Evolutionary conservation across 352 stramenopile genomes (phyloP).

Genomic region (Globisporangium barbulae): DNA sequence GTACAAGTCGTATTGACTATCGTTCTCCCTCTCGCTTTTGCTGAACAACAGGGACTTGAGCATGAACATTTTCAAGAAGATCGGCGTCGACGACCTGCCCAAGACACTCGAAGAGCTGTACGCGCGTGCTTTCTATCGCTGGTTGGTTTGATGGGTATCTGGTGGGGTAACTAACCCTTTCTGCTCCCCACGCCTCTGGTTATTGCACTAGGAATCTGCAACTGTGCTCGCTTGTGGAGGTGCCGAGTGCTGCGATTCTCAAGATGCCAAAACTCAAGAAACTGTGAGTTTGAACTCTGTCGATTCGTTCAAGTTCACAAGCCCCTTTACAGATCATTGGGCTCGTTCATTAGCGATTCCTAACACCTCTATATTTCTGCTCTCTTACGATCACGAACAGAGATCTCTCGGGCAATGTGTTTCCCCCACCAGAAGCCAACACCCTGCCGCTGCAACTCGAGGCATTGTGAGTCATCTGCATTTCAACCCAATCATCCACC

Average conservation of each 20-base stretch:
- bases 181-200: constrained; percentile 4
- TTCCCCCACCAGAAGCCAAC: constrained; percentile 14
- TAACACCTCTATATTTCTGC: neutral
- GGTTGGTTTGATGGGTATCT: neutral
- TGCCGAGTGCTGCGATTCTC: constrained; percentile 27
- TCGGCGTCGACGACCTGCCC: constrained; percentile 12
- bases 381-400: neutral
- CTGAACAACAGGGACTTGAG: constrained; percentile 20
- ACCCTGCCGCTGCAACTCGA: constrained; percentile 24
- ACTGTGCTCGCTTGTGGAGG: constrained; percentile 24
- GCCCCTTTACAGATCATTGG: neutral
- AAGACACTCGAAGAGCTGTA: constrained; percentile 21
- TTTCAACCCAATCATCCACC: too few species aligned
- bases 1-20: neutral
- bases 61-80: constrained; percentile 22
- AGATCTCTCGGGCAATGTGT: constrained; percentile 24
- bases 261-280: constrained; percentile 31
- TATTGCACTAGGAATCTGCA: constrained; percentile 21
- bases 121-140: neutral
- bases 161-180: too few species aligned
- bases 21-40: neutral
- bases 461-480: constrained; percentile 12
- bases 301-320: neutral
- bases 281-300: constrained; percentile 19
- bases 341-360: neutral